phyloP scores from a whole-genome alignment of 2,329 filamentous ascomycete genomes.

The Clonostachys chloroleuca region DNA sequence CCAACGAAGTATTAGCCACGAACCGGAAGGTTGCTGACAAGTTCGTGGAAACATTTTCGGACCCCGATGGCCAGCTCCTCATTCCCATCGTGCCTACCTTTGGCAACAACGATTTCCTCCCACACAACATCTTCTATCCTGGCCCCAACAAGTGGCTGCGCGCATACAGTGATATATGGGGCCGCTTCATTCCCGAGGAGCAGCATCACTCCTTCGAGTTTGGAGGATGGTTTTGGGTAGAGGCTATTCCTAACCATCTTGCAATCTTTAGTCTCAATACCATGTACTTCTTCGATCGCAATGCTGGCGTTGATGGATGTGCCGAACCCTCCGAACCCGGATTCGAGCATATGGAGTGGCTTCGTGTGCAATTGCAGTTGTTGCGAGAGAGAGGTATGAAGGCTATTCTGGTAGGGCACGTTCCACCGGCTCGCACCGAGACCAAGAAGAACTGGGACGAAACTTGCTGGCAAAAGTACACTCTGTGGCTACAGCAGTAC shows the following conservation, averaged over 20 bases:
- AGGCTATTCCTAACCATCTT: slow-evolving; percentile 81
- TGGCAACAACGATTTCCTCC: slow-evolving; percentile 96
- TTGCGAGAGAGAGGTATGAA: slow-evolving; percentile 85
- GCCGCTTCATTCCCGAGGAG: slow-evolving; percentile 81
- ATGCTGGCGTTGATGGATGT: slow-evolving; percentile 91
- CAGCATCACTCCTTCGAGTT: slow-evolving; percentile 88
- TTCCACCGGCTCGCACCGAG: slow-evolving; percentile 81
- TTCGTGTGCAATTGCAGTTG: slow-evolving; percentile 81
- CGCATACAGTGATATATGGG: slow-evolving; percentile 75
- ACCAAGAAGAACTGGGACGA: slow-evolving; percentile 92
- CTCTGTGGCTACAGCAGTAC: slow-evolving; percentile 84
- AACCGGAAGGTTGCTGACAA: slow-evolving; percentile 75
- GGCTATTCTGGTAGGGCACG: slow-evolving; percentile 89
- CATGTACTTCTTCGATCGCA: slow-evolving; percentile 91
- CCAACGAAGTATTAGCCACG: slow-evolving; percentile 69
- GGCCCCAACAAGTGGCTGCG: slow-evolving; percentile 87
- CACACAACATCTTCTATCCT: slow-evolving; percentile 85
- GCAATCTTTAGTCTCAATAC: slow-evolving; percentile 95
- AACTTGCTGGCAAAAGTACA: slow-evolving; percentile 97
- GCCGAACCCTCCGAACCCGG: slow-evolving; percentile 75
- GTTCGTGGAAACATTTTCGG: slow-evolving; percentile 69
- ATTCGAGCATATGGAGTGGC: slow-evolving; percentile 94
- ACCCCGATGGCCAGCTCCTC: slow-evolving; percentile 50
- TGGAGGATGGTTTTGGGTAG: slow-evolving; percentile 91
- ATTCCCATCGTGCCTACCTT: slow-evolving; percentile 87